phyloP scores from a whole-genome alignment of 2,329 filamentous ascomycete genomes.

The Neofusicoccum kwambonambiense region DNA sequence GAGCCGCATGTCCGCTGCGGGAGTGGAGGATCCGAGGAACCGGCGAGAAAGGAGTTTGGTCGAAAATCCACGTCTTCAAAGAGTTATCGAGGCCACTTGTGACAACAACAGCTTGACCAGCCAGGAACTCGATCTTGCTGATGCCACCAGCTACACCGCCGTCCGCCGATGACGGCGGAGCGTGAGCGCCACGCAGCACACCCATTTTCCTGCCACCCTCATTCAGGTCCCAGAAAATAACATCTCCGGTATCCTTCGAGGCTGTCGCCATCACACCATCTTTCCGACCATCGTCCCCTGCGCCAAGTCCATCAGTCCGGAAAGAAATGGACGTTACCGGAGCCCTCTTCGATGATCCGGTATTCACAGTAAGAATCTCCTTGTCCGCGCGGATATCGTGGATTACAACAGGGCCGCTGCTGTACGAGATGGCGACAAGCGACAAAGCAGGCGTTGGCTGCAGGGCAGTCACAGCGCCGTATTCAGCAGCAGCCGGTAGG shows the following conservation, averaged over 20 bases:
- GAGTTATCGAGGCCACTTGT: constrained; percentile 93
- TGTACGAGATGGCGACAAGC: constrained; percentile 83
- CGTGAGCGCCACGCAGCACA: constrained; percentile 83
- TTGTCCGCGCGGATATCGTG: constrained; percentile 81
- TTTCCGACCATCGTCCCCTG: constrained; percentile 77
- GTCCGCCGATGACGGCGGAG: constrained; percentile 62
- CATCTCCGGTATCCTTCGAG: constrained; percentile 74
- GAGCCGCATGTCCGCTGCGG: constrained; percentile 83
- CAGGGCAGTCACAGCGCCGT: constrained; percentile 81
- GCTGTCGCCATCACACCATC: constrained; percentile 94
- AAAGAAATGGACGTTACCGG: constrained; percentile 84
- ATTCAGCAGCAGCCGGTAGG: constrained; percentile 68
- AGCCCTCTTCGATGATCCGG: constrained; percentile 59
- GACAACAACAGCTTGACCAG: constrained; percentile 84
- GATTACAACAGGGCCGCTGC: constrained; percentile 73
- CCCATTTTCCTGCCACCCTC: constrained; percentile 82
- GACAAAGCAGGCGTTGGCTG: constrained; percentile 82
- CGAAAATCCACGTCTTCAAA: constrained; percentile 94
- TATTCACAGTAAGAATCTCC: constrained; percentile 66
- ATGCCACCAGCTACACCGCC: constrained; percentile 67
- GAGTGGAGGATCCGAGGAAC: constrained; percentile 82
- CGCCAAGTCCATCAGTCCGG: constrained; percentile 82
- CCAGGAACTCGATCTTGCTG: constrained; percentile 83
- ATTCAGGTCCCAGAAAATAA: constrained; percentile 96
- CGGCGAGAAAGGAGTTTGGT: constrained; percentile 84